Percentiles rank a stretch among this genome's conserved stretches.
Conservation (phyloP, 768 basidiomycete genomes). For the Calocybe gangraenosa region DNA sequence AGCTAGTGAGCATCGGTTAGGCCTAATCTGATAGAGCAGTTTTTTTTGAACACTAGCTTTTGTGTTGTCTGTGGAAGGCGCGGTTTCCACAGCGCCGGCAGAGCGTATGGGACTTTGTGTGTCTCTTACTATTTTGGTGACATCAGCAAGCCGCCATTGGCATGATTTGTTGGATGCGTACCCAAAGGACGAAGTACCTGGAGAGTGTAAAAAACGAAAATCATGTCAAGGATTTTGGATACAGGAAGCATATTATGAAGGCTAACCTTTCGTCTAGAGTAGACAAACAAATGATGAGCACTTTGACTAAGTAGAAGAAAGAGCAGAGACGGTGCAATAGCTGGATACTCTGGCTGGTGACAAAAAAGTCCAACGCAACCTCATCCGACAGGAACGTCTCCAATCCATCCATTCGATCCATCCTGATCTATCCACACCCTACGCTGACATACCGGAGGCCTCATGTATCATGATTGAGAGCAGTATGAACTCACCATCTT, state of each 20-base stretch:
- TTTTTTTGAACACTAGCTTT: constrained; percentile 56
- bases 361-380: constrained; percentile 19
- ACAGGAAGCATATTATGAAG: constrained; percentile 10
- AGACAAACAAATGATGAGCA: constrained; percentile 21
- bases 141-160: no score
- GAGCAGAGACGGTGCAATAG: not conserved
- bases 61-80: constrained; percentile 98
- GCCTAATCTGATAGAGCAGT: not conserved
- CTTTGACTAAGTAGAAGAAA: not conserved
- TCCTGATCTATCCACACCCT: no score
- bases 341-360: constrained; percentile 2
- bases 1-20: constrained; percentile 38
- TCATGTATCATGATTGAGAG: no score
- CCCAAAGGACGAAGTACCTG: constrained; percentile 97
- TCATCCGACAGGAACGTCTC: constrained; percentile 9
- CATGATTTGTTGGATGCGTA: no score
- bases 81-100: constrained; percentile 96
- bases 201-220: constrained; percentile 8
- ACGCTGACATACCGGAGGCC: no score
- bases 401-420: constrained; percentile 17
- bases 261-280: constrained; percentile 80
- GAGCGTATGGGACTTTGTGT: constrained; percentile 95
- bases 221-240: constrained; percentile 3
- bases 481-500: constrained; percentile 40
- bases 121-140: constrained; percentile 76